Evolutionary conservation across 768 basidiomycete genomes (phyloP), one percentile per base, ranked within the genome.

Genomic region (Boletus barrowsii): DNA sequence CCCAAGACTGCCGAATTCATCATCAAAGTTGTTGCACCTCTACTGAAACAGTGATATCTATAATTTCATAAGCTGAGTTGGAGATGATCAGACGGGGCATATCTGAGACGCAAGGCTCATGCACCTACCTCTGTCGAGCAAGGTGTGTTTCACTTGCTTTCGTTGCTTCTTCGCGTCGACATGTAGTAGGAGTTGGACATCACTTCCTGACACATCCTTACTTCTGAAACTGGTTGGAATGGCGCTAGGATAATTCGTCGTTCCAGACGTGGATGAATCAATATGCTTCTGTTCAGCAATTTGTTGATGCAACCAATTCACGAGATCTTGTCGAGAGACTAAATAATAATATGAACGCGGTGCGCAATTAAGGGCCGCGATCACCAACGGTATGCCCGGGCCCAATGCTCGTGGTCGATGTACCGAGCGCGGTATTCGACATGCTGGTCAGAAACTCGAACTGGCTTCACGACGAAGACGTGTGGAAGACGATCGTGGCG

Each of bases 241-340:
- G 15, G 62, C 58, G 17, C 83, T 82, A 0, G 77, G 69, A 10
- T 78, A 68, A 3, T 68, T 66, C 0, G 76, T 71, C 9, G 80
- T 83, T 3, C 86, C 87, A 11, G 84, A 82, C 0, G 85, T 85
- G 10, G 81, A 73, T 1, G 80, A 70, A 60, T 93, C 90, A 22
- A 84, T 76, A 2, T 85, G 84, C 64, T 85, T 87, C 71, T 93
- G 90, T 59, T 93, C 90, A 0, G 84, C 75, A 17, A 93, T 87
- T 57, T 89, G 84, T 15, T 86, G 81, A 42, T 87, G 87, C 18
- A 93, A 73, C 83, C 84, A 91, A 14, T 78, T 70, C 3, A 90
- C 83, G 1, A 93, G 77, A 53, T 93, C 88, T 47, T 85, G 82
- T 7, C 82, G 78, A 6, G 87, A 71, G 24, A 79, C 81, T 83